Base-by-base conservation (phyloP, 1,284 basidiomycete species). In the Inonotus hispidus region DNA sequence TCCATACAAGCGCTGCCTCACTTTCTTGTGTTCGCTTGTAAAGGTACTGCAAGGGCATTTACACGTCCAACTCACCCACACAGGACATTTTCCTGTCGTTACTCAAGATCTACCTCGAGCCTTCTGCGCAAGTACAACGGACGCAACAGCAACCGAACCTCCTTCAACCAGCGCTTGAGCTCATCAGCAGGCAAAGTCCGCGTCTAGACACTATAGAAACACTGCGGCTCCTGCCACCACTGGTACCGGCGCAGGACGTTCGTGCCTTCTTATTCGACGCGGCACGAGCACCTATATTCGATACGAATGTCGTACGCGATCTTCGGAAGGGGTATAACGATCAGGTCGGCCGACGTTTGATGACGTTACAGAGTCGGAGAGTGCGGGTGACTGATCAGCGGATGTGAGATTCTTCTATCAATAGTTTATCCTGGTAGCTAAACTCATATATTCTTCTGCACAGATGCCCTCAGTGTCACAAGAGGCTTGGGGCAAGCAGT, bases 391-490 rank as follows among this genome's bases (percentile, higher is more conserved):
- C 88, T 0, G 95, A 98, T 71, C 89, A 85, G 71, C 81, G 95
- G 66, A 92, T 97, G 92, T 97, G 83, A 77, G 2, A 43, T 54
- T 56, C 38, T 64, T 14, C 58, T 3, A 50, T 45, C 0, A 27
- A 19, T 39, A 16, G 38, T 13, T 61, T 23, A 35, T 10, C 16
- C 35, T 39, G 50, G 19, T 38, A 39, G 14, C 23, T 38, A 14
- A 10, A 21, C n/a, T 25, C 37, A n/a, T 37, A 62, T 54, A n/a
- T 53, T 45, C 43, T 50, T 39, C 16, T 49, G 27, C n/a, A 59
- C 65, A 96, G 94, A 73, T 98, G 97, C 69, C 94, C 94, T 0
- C 90, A 94, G 70, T 99, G 96, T 72, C 90, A 95, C 71, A 98
- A 98, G 70, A 84, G 95, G 21, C 77, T 99, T 29, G 97, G 97